phyloP scores from a whole-genome alignment of 2,329 filamentous ascomycete genomes.

The Arthrobotrys entomopaga region DNA sequence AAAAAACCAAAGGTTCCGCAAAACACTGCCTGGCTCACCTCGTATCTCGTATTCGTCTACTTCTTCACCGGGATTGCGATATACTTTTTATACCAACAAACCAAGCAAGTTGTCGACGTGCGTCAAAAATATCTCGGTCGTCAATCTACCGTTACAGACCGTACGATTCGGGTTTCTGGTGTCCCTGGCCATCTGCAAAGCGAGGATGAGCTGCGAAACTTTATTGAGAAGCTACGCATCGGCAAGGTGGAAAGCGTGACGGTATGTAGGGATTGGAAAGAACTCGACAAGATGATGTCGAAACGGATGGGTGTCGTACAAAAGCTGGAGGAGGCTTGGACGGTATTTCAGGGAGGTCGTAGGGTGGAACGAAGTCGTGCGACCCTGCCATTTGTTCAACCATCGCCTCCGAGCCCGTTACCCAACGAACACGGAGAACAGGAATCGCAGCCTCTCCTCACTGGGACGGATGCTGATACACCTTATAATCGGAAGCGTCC shows the following conservation, averaged over 20 bases:
- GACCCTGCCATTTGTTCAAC: conserved; percentile 66
- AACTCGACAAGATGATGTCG: conserved; percentile 78
- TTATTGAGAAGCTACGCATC: conserved; percentile 87
- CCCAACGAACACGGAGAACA: conserved; percentile 61
- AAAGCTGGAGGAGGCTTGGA: conserved; percentile 84
- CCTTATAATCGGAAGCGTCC: conserved; percentile 70
- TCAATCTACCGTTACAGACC: conserved; percentile 94
- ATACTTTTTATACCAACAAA: conserved; percentile 84
- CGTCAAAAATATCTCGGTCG: conserved; percentile 91
- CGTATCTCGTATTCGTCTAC: conserved; percentile 91
- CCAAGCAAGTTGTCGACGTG: conserved; percentile 82
- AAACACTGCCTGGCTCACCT: conserved; percentile 77
- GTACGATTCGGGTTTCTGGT: conserved; percentile 89
- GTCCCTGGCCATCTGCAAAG: conserved; percentile 82
- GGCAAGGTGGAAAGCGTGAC: conserved; percentile 89
- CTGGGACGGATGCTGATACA: conserved; percentile 62
- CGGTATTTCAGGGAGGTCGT: conserved; percentile 74
- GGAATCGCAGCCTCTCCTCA: conserved; percentile 72
- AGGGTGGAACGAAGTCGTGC: conserved; percentile 65
- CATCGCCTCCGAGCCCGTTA: conserved; percentile 56
- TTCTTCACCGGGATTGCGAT: conserved; percentile 85
- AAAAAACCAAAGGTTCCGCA: conserved; percentile 56
- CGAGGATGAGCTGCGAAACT: conserved; percentile 82
- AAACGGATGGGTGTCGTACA: conserved; percentile 73
- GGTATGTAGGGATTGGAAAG: conserved; percentile 85